phyloP scores from a whole-genome alignment of 441 rosid genomes.

The Populus hybrid region DNA sequence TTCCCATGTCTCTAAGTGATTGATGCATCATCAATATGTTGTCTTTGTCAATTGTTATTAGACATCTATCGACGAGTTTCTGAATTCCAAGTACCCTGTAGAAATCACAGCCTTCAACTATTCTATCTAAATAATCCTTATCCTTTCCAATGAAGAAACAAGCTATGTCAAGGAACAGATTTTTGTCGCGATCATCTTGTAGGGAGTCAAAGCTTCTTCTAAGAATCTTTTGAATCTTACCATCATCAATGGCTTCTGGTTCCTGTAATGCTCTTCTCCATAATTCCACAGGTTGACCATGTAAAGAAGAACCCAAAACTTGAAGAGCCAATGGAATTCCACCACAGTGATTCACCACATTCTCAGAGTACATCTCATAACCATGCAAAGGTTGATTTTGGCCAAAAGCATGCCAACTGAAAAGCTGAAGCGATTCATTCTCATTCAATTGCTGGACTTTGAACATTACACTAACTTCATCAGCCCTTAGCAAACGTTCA shows the following conservation, averaged over 20 bases:
- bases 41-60: conserved; percentile 9
- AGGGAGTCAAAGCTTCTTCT: conserved; percentile 20
- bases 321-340: conserved; percentile 30
- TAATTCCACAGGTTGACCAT: conserved; percentile 14
- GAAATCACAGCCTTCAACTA: conserved; percentile 21
- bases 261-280: conserved; percentile 36
- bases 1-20: conserved; percentile 50
- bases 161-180: conserved; percentile 25
- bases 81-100: conserved; percentile 20
- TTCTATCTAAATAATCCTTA: conserved; percentile 14
- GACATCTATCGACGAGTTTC: conserved; percentile 20
- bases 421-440: conserved; percentile 22
- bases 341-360: conserved; percentile 4
- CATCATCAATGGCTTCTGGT: conserved; percentile 24
- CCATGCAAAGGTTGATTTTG: conserved; percentile 11
- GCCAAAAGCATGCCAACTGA: conserved; percentile 23
- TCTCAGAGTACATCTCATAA: conserved; percentile 6
- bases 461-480: conserved; percentile 12
- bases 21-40: conserved; percentile 16
- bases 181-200: conserved; percentile 16
- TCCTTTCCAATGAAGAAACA: conserved; percentile 28
- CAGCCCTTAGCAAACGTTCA: neutral
- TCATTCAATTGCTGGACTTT: conserved; percentile 24
- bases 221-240: conserved; percentile 16
- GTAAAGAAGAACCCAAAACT: conserved; percentile 22